Evolutionary conservation across 164 flowering plant genomes (phyloP).

Genomic region (Euptelea pleiosperma): DNA sequence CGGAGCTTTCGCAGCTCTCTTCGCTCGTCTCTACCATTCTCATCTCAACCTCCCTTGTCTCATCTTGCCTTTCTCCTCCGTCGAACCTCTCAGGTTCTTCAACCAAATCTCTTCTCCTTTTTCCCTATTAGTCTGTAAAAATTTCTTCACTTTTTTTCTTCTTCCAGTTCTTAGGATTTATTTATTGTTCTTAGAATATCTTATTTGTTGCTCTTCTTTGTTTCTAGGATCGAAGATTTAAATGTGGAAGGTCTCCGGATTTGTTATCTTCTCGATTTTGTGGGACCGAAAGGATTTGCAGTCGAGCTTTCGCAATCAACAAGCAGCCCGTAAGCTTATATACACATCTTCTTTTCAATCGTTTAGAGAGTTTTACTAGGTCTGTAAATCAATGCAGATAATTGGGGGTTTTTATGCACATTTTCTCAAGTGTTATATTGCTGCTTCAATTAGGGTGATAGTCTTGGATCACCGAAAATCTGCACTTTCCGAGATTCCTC

Average conservation of each 20-base stretch:
- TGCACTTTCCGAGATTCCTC: slow-evolving; percentile 27
- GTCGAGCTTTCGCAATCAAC: slow-evolving; percentile 47
- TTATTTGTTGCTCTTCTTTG: slow-evolving; percentile 5
- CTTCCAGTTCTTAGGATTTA: neutral
- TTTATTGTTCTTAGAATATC: neutral
- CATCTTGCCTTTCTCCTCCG: slow-evolving; percentile 75
- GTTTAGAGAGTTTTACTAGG: no score
- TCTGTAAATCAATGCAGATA: no score
- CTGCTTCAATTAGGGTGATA: slow-evolving; percentile 42
- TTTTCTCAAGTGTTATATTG: no score
- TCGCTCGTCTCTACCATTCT: slow-evolving; percentile 77
- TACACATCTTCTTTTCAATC: neutral
- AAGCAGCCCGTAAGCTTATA: slow-evolving; percentile 8
- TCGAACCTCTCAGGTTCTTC: slow-evolving; percentile 65
- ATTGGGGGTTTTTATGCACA: no score
- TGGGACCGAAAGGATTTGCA: slow-evolving; percentile 68
- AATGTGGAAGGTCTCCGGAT: slow-evolving; percentile 47
- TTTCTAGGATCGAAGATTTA: slow-evolving; percentile 62
- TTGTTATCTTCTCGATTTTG: slow-evolving; percentile 82
- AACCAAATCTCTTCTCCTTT: neutral
- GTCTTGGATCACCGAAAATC: slow-evolving; percentile 79
- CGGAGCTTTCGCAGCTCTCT: slow-evolving; percentile 78
- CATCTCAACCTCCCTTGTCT: slow-evolving; percentile 58
- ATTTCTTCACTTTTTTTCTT: neutral
- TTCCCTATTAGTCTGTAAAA: no score